These are phyloP conservation scores for Colletotrichum tabaci DNA, from an alignment of 2,329 filamentous ascomycete species.

Conservation along the genomic window DNA sequence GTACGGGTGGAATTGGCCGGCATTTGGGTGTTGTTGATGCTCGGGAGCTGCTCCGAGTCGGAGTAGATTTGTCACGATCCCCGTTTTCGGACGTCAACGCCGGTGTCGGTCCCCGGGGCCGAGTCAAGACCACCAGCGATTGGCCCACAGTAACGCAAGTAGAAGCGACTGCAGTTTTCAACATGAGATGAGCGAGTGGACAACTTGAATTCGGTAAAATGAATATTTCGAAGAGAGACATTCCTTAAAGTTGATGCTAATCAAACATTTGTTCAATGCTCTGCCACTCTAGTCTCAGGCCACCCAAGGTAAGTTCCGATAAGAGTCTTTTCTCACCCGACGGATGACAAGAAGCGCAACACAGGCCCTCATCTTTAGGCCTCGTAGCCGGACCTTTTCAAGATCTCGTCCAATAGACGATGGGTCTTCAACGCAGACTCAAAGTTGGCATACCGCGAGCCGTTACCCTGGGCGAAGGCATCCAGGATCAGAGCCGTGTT, in stretches of 20 bases:
- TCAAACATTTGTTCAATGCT: not conserved
- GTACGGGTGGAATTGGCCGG: not conserved
- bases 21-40: too few relatives aligned
- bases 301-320: not conserved
- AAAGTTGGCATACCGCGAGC: slow-evolving; percentile 42
- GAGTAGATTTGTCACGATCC: slow-evolving; percentile 26
- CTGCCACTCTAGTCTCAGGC: not conserved
- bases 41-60: slow-evolving; percentile 23
- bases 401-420: slow-evolving; percentile 44
- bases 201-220: too few relatives aligned
- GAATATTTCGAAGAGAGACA: too few relatives aligned
- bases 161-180: not conserved
- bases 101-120: slow-evolving; percentile 26
- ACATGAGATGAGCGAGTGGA: not conserved
- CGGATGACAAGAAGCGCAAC: not conserved
- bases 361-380: not conserved
- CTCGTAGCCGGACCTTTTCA: slow-evolving; percentile 31
- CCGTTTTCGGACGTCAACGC: slow-evolving; percentile 18
- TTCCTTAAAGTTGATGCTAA: too few relatives aligned
- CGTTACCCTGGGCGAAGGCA: slow-evolving; percentile 45
- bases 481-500: slow-evolving; percentile 45
- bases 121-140: not conserved
- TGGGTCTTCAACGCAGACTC: slow-evolving; percentile 46
- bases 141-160: not conserved
- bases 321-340: not conserved